Evolutionary conservation across 192 early-diverging fungal genomes (phyloP), one percentile per base, ranked within the genome.

Genomic region (Coemansia interrupta): DNA sequence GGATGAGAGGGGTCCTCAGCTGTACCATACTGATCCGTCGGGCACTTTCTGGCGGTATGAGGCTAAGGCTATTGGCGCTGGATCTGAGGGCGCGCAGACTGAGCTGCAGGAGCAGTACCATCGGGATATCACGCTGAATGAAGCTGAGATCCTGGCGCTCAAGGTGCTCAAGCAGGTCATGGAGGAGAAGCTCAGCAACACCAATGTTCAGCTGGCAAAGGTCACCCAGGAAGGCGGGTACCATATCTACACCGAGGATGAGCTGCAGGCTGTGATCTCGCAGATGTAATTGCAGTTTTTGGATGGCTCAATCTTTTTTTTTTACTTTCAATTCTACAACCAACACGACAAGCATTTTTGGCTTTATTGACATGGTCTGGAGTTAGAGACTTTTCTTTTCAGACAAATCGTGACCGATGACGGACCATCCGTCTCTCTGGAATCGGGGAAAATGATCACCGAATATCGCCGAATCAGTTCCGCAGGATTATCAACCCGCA

Each of bases 151-250:
- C 7, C 69, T 98, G 55, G 87, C 95, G 19, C 85, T 99, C 38
- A 97, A 94, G 83, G 92, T 97, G 15, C 80, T 99, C 36, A 99
- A 99, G 84, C 88, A 93, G 66, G 97, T 99, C 18, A 99, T 99
- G 95, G 97, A 99, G 73, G 97, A 99, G 80, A 99, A 99, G 80
- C 83, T 99, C 36, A 95, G 86, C 73, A 87, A 89, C 57, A 87
- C 87, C 11, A 99, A 99, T 73, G 94, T 99, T 10, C 89, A 99
- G 80, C 68, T 99, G 26, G 93, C 94, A 3, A 84, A 90, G 38
- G 90, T 98, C 8, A 96, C 94, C 6, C 22, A 47, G 56, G 65
- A 87, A 44, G 62, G 76, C 0, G 90, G 92, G 20, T 99, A 89
- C 81, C 83, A 77, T 45, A 88, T 96, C 56, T 87, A 92, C 74